Evolutionary conservation across 495 filamentous ascomycete species (phyloP), one percentile per base, ranked within the genome.

Genomic region (Pyrenula aspistea): DNA sequence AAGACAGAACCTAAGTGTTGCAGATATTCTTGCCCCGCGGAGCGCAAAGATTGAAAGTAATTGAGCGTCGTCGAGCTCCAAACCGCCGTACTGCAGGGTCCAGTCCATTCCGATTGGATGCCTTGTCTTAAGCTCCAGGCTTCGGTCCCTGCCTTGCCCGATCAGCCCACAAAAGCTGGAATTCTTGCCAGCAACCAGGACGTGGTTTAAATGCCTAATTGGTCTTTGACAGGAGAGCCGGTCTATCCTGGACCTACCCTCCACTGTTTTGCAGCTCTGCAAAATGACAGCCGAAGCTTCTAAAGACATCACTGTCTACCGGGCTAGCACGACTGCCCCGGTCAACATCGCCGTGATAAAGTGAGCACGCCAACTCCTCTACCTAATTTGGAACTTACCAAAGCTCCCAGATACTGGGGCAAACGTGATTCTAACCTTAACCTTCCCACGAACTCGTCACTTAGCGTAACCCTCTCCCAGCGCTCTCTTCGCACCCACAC

Each of bases 341-440:
- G 93, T 99, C 62, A 99, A 99, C 76, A 99, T 99, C 65, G 93
- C 93, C 56, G 93, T 99, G 36, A 92, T 99, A 70, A 99, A 99
- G 89, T 93, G 76, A 56, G 77, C 57, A 56, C n/a, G n/a, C n/a
- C n/a, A n/a, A n/a, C n/a, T n/a, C n/a, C n/a, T n/a, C n/a, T n/a
- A n/a, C n/a, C n/a, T n/a, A n/a, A n/a, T n/a, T n/a, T n/a, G n/a
- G n/a, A 61, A 77, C 61, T 24, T 20, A 24, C 54, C 2, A n/a
- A n/a, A 48, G 25, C 31, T 55, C 24, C 25, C 63, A 94, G 89
- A 71, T 98, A 98, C 77, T 98, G 93, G 93, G 93, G 93, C 59
- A 97, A 97, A 73, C 88, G 93, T 50, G 89, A 97, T 73, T 68
- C 87, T 19, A 86, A 84, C 61, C 81, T 97, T 57, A 97, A 99